A percentile compares a stretch with the other conserved stretches of the same genome.
phyloP scores from a whole-genome alignment of 164 flowering plant species.

The Berberis thunbergii region DNA sequence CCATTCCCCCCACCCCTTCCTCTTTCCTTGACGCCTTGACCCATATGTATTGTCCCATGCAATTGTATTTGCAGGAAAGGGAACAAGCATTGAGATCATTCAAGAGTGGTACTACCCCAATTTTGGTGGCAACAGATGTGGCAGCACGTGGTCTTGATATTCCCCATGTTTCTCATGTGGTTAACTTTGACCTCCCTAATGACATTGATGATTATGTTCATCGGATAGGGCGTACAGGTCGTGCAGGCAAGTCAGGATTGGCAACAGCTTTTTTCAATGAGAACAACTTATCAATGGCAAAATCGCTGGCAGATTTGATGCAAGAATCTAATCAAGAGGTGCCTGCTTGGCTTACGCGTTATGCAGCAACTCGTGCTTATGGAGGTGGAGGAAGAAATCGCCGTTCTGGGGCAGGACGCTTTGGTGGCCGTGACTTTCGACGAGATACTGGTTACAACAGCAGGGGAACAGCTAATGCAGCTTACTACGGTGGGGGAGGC shows the following conservation, averaged over 20 bases:
- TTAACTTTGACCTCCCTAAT: constrained; percentile 63
- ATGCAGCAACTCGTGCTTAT: constrained; percentile 25
- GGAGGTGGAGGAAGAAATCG: constrained; percentile 19
- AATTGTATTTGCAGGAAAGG: constrained; percentile 33
- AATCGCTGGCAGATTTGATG: constrained; percentile 48
- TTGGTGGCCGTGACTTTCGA: constrained; percentile 45
- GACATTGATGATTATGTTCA: constrained; percentile 68
- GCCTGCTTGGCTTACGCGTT: constrained; percentile 44
- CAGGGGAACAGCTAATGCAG: not conserved
- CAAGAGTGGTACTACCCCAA: constrained; percentile 45
- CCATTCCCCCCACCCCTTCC: too few relatives aligned
- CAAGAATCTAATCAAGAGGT: constrained; percentile 63
- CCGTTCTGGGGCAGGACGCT: constrained; percentile 26
- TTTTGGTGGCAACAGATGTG: constrained; percentile 72
- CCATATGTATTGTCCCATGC: not conserved
- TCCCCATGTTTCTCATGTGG: constrained; percentile 65
- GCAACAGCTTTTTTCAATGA: constrained; percentile 67
- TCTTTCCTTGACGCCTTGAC: too few relatives aligned
- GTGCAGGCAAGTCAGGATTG: constrained; percentile 61
- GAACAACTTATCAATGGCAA: constrained; percentile 36
- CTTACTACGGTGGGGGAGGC: not conserved
- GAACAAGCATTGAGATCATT: constrained; percentile 51
- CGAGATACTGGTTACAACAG: constrained; percentile 13
- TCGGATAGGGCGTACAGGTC: constrained; percentile 68
- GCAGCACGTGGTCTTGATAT: constrained; percentile 69